Evolutionary conservation across 2,329 filamentous ascomycete genomes (phyloP).

Genomic region (Thelonectria rubi): DNA sequence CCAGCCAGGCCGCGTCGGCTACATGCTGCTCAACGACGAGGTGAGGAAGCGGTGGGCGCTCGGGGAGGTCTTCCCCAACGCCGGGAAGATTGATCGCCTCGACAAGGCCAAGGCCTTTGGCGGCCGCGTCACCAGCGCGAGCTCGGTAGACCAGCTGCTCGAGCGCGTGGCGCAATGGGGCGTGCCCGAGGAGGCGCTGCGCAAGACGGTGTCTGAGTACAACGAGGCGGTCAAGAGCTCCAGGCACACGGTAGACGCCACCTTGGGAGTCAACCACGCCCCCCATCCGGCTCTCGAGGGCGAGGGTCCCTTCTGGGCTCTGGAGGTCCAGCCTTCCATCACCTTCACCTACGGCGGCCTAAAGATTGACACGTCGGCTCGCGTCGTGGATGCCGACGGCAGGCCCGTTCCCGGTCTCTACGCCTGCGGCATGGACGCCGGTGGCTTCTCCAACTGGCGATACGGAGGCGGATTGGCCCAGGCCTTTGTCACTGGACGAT

Average conservation of each 20-base stretch:
- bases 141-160: constrained; percentile 7
- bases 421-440: constrained; percentile 28
- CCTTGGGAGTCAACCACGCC: constrained; percentile 18
- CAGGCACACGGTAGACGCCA: constrained; percentile 10
- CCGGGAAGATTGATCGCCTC: constrained; percentile 26
- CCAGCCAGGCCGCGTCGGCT: constrained; percentile 22
- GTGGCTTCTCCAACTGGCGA: constrained; percentile 27
- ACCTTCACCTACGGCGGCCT: constrained; percentile 27
- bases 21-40: constrained; percentile 28
- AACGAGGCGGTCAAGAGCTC: constrained; percentile 3
- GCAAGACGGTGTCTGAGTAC: constrained; percentile 14
- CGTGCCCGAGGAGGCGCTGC: constrained; percentile 14
- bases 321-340: constrained; percentile 29
- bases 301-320: constrained; percentile 24
- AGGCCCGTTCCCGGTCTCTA: constrained; percentile 19
- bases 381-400: constrained; percentile 15
- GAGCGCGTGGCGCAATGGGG: constrained; percentile 21
- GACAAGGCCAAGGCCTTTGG: constrained; percentile 29
- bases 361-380: constrained; percentile 21
- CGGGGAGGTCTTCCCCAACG: constrained; percentile 26
- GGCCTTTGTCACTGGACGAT: constrained; percentile 26
- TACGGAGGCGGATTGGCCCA: constrained; percentile 27
- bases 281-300: constrained; percentile 22
- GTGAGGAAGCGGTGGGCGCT: constrained; percentile 24
- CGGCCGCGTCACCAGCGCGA: constrained; percentile 23